phyloP scores from a whole-genome alignment of 805 yeast species.

The Metschnikowia aberdeeniae region DNA sequence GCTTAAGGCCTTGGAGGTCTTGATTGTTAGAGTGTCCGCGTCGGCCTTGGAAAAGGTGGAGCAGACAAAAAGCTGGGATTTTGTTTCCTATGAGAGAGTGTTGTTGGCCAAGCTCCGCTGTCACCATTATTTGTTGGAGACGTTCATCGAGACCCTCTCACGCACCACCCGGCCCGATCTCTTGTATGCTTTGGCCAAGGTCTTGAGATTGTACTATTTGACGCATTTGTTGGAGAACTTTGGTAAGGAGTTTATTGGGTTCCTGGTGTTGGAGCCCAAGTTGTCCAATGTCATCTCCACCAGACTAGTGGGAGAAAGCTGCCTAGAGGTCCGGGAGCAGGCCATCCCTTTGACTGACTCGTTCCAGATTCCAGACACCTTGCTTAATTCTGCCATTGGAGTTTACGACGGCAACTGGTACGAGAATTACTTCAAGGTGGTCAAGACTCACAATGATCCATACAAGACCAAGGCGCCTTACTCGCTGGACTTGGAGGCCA shows the following conservation, averaged over 20 bases:
- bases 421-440: constrained; percentile 18
- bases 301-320: constrained; percentile 14
- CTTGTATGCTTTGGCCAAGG: constrained; percentile 23
- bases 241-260: constrained; percentile 35
- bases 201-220: constrained; percentile 32
- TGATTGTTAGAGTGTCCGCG: constrained; percentile 33
- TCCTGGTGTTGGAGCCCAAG: constrained; percentile 29
- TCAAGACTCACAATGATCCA: constrained; percentile 17
- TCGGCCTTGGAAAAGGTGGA: constrained; percentile 28
- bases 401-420: constrained; percentile 19
- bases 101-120: constrained; percentile 41
- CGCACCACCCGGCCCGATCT: constrained; percentile 25
- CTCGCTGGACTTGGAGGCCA: constrained; percentile 17
- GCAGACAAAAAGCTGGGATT: constrained; percentile 31
- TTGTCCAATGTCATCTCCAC: constrained; percentile 26
- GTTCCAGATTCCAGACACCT: constrained; percentile 19
- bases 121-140: constrained; percentile 38
- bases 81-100: constrained; percentile 35
- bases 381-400: constrained; percentile 19
- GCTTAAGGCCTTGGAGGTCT: constrained; percentile 29
- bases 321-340: constrained; percentile 15
- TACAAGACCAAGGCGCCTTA: constrained; percentile 19
- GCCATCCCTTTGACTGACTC: constrained; percentile 19
- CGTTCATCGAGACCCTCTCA: constrained; percentile 22
- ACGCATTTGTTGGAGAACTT: constrained; percentile 26